Conservation (phyloP, 2,329 filamentous ascomycete genomes). For the Pseudogymnoascus sp. region DNA sequence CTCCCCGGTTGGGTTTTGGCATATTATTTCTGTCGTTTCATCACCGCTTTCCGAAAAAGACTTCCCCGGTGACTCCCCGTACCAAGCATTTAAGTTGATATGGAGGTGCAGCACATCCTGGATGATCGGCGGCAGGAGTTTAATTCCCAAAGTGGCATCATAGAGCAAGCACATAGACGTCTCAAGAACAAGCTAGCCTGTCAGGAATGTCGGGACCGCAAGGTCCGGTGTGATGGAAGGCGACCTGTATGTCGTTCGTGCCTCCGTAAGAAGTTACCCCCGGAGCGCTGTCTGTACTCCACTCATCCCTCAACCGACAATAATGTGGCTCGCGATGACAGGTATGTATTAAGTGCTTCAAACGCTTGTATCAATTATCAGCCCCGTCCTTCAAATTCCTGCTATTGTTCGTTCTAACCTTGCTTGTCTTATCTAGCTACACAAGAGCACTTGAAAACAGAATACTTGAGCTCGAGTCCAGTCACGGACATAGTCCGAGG, state of each 20-base stretch:
- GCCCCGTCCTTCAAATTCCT: background rate
- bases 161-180: conserved; percentile 1
- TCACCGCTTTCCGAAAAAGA: background rate
- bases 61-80: background rate
- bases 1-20: background rate
- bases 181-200: conserved; percentile 8
- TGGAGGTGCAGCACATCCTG: background rate
- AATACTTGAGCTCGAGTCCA: background rate
- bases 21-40: background rate
- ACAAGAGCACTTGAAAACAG: background rate
- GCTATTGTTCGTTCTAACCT: background rate
- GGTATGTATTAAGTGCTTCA: background rate
- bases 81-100: background rate
- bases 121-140: background rate
- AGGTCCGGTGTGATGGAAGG: conserved; percentile 5
- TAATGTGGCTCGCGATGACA: background rate
- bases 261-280: background rate
- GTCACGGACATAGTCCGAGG: background rate
- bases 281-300: background rate
- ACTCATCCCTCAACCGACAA: background rate
- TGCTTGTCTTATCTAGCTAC: background rate
- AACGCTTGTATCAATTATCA: background rate
- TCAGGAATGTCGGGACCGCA: conserved; percentile 7
- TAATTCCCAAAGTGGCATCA: background rate
- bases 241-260: conserved; percentile 6